These are phyloP conservation scores for Parastagonospora avenae DNA, from an alignment of 2,329 filamentous ascomycete genomes.

Conservation along the genomic window DNA sequence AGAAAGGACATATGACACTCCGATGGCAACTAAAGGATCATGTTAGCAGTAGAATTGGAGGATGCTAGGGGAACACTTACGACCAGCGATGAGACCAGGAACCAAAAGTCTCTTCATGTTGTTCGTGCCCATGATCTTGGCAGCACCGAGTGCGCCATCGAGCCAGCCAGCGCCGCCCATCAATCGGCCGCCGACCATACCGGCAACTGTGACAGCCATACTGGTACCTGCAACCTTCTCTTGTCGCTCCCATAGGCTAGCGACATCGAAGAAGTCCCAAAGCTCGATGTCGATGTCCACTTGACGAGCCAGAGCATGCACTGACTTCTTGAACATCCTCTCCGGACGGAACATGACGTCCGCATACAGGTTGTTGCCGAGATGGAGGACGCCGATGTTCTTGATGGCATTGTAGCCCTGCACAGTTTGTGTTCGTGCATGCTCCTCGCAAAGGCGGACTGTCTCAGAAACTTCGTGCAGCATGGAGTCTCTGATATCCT, in stretches of 20 bases:
- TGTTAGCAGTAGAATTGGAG: slow-evolving; percentile 8
- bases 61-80: slow-evolving; percentile 60
- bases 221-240: slow-evolving; percentile 94
- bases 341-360: slow-evolving; percentile 88
- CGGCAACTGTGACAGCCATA: slow-evolving; percentile 90
- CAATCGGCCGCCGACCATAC: slow-evolving; percentile 80
- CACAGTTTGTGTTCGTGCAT: slow-evolving; percentile 78
- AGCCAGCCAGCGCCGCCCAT: slow-evolving; percentile 87
- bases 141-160: slow-evolving; percentile 81
- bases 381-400: slow-evolving; percentile 82
- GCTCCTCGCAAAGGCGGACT: slow-evolving; percentile 80
- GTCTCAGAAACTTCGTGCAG: slow-evolving; percentile 82
- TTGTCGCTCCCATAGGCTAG: slow-evolving; percentile 81
- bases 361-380: slow-evolving; percentile 79
- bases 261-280: slow-evolving; percentile 91
- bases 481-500: slow-evolving; percentile 91
- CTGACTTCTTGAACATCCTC: slow-evolving; percentile 88
- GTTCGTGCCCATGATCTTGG: slow-evolving; percentile 78
- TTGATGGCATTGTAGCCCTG: slow-evolving; percentile 86
- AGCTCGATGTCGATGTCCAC: slow-evolving; percentile 87
- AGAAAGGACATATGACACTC: slow-evolving; percentile 78
- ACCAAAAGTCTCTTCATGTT: slow-evolving; percentile 81
- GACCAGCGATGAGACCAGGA: slow-evolving; percentile 77
- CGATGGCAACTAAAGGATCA: slow-evolving; percentile 65
- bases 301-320: slow-evolving; percentile 80